Percentiles rank a stretch among this genome's conserved stretches.
Evolutionary conservation across 805 yeast genomes (phyloP).

Genomic region (Barnettozyma sucrosica): DNA sequence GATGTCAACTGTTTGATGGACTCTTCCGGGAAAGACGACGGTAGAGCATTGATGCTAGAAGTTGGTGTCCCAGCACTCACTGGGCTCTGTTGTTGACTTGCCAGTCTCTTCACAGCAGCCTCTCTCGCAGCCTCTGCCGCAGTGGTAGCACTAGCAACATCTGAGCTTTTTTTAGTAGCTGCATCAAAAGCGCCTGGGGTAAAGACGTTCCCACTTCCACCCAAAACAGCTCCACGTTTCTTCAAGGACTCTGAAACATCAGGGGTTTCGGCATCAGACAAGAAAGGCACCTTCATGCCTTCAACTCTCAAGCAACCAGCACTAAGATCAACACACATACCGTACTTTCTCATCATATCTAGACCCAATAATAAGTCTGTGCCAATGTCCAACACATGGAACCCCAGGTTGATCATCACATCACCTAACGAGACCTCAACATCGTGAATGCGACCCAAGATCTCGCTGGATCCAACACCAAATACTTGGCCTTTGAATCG

Average conservation of each 20-base stretch:
- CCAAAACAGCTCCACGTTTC: conserved; percentile 3
- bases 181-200: conserved; percentile 14
- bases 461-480: conserved; percentile 83
- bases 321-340: conserved; percentile 71
- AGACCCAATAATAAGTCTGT: conserved; percentile 80
- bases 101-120: conserved; percentile 19
- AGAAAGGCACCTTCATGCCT: conserved; percentile 64
- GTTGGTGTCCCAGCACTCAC: not conserved
- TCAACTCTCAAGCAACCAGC: conserved; percentile 59
- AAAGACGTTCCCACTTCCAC: conserved; percentile 6
- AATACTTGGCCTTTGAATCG: conserved; percentile 77
- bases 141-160: conserved; percentile 4
- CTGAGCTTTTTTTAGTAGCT: conserved; percentile 7
- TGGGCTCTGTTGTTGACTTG: not conserved
- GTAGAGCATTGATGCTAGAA: conserved; percentile 2
- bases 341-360: conserved; percentile 87
- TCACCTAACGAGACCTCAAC: conserved; percentile 78
- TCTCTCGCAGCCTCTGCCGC: conserved; percentile 14
- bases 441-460: conserved; percentile 81
- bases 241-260: conserved; percentile 12
- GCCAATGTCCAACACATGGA: conserved; percentile 64
- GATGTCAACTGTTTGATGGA: conserved; percentile 43
- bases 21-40: conserved; percentile 28
- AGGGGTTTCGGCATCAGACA: conserved; percentile 69
- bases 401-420: conserved; percentile 57